These are phyloP conservation scores for Niveomyces coronatus DNA, from an alignment of 2,329 filamentous ascomycete genomes.

Conservation along the genomic window DNA sequence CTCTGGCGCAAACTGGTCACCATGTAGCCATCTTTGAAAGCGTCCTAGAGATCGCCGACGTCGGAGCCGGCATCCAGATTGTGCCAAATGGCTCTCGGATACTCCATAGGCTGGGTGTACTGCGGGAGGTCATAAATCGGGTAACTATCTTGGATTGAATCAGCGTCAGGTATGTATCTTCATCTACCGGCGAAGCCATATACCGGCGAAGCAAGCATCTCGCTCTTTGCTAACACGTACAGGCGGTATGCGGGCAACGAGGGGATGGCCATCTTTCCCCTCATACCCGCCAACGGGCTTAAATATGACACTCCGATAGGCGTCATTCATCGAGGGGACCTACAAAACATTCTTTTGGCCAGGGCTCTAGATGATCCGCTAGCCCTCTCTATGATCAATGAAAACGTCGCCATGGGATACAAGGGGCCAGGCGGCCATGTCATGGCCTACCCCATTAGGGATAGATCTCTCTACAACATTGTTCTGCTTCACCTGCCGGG, in stretches of 20 bases:
- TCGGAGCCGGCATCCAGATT: slow-evolving; percentile 76
- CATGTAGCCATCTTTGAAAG: slow-evolving; percentile 18
- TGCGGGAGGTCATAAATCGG: slow-evolving; percentile 46
- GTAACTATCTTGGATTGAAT: slow-evolving; percentile 18
- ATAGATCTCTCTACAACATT: slow-evolving; percentile 56
- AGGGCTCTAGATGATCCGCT: slow-evolving; percentile 59
- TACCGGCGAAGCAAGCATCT: background rate
- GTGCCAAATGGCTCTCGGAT: slow-evolving; percentile 75
- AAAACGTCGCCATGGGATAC: slow-evolving; percentile 49
- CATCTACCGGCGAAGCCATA: too few relatives aligned
- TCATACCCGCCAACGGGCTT: slow-evolving; percentile 13
- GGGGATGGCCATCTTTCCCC: slow-evolving; percentile 14
- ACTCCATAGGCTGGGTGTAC: slow-evolving; percentile 61
- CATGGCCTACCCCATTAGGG: slow-evolving; percentile 55
- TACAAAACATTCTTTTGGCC: slow-evolving; percentile 23
- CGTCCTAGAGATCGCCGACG: slow-evolving; percentile 23
- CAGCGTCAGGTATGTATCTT: slow-evolving; percentile 19
- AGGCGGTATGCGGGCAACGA: slow-evolving; percentile 17
- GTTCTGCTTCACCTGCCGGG: slow-evolving; percentile 48
- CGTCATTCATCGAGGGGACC: slow-evolving; percentile 17
- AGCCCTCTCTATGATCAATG: slow-evolving; percentile 47
- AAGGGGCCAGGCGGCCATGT: slow-evolving; percentile 57
- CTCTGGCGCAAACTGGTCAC: slow-evolving; percentile 21
- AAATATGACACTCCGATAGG: slow-evolving; percentile 16
- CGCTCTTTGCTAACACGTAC: background rate